Percentiles rank a stretch among this genome's conserved stretches.
Conservation (phyloP, 805 yeast species). For the Candida argentea region DNA sequence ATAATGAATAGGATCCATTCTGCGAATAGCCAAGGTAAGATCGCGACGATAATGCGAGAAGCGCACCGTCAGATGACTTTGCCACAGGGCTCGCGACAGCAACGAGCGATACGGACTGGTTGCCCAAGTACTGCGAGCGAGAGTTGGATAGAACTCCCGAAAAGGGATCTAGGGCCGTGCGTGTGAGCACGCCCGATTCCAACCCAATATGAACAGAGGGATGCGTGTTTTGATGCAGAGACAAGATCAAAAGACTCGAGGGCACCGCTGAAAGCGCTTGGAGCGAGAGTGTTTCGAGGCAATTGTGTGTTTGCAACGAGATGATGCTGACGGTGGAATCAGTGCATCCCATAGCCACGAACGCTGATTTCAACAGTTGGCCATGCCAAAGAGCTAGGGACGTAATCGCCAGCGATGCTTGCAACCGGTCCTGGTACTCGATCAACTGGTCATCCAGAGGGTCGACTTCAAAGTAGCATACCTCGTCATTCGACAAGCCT, state of each 20-base stretch:
- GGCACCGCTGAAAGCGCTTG: slow-evolving; percentile 53
- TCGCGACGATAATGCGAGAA: slow-evolving; percentile 39
- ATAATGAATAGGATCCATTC: slow-evolving; percentile 27
- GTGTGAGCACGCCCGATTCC: slow-evolving; percentile 71
- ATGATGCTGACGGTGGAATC: slow-evolving; percentile 63
- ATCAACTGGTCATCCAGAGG: slow-evolving; percentile 47
- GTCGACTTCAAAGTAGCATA: slow-evolving; percentile 77
- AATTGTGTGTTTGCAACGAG: slow-evolving; percentile 48
- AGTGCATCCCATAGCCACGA: slow-evolving; percentile 59
- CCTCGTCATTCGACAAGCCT: slow-evolving; percentile 61
- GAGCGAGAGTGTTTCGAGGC: slow-evolving; percentile 50
- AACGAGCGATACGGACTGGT: slow-evolving; percentile 47
- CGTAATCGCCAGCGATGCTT: slow-evolving; percentile 40
- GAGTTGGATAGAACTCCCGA: slow-evolving; percentile 56
- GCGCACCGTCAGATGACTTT: slow-evolving; percentile 6
- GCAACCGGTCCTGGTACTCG: slow-evolving; percentile 58
- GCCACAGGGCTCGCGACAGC: slow-evolving; percentile 11
- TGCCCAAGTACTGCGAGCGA: slow-evolving; percentile 64
- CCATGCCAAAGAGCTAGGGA: slow-evolving; percentile 33
- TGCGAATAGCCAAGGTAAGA: slow-evolving; percentile 45
- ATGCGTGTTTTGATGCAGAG: slow-evolving; percentile 6
- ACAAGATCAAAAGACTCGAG: slow-evolving; percentile 16
- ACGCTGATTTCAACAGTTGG: slow-evolving; percentile 37
- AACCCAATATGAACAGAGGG: slow-evolving; percentile 72
- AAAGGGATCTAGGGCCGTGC: slow-evolving; percentile 44